phyloP scores from a whole-genome alignment of 441 rosid genomes.

The Populus hybrid region DNA sequence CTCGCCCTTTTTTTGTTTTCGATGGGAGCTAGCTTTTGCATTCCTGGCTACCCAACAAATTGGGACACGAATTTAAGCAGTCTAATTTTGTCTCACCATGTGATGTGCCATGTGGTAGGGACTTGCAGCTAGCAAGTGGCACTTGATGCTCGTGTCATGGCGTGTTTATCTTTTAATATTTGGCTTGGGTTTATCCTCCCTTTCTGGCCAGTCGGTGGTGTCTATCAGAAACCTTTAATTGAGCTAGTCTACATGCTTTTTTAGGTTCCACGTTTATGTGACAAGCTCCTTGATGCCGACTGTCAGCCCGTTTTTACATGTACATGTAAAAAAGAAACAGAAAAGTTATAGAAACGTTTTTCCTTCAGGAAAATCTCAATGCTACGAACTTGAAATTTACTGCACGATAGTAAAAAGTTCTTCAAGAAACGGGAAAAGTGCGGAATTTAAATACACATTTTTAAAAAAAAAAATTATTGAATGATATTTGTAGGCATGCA shows the following conservation, averaged over 20 bases:
- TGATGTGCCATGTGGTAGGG: background rate
- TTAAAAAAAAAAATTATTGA: no score
- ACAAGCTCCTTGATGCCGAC: slow-evolving; percentile 1
- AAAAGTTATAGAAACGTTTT: no score
- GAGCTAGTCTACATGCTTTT: slow-evolving; percentile 4
- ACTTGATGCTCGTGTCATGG: background rate
- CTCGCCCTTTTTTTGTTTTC: no score
- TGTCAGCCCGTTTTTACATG: background rate
- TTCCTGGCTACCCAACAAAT: no score
- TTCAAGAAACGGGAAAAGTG: no score
- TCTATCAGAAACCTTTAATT: background rate
- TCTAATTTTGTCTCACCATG: background rate
- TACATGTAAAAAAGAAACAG: background rate
- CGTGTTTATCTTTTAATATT: background rate
- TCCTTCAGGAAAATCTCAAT: no score
- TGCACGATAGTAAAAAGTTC: no score
- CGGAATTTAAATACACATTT: no score
- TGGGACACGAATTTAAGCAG: background rate
- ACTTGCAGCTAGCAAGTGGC: no score
- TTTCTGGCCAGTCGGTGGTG: slow-evolving; percentile 7
- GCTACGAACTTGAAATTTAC: no score
- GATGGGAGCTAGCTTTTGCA: no score
- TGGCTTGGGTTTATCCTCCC: background rate
- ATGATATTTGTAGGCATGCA: no score
- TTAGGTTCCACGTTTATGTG: slow-evolving; percentile 13